phyloP scores from a whole-genome alignment of 495 filamentous ascomycete species.

The Penicillium nucicola region DNA sequence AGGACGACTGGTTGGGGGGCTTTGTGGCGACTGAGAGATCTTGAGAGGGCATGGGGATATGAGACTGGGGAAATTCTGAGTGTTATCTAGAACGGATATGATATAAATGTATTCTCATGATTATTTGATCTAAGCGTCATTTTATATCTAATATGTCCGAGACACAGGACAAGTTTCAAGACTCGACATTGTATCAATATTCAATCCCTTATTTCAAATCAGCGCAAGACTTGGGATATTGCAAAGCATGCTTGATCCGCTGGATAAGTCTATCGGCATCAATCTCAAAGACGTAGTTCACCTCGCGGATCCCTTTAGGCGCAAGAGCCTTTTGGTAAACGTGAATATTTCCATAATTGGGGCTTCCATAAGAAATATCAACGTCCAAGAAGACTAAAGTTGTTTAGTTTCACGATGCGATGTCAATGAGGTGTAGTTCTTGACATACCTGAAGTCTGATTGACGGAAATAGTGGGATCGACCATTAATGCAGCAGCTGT shows the following conservation, averaged over 20 bases:
- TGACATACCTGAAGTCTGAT: constrained; percentile 24
- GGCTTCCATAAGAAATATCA: constrained; percentile 32
- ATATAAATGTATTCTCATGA: no score
- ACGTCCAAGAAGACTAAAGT: constrained; percentile 32
- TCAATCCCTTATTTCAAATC: constrained; percentile 5
- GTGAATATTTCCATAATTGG: constrained; percentile 33
- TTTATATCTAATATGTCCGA: no score
- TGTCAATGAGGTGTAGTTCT: no score
- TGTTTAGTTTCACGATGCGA: no score
- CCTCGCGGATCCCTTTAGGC: constrained; percentile 23
- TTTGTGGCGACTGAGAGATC: constrained; percentile 36
- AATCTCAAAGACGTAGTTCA: constrained; percentile 33
- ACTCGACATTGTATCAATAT: no score
- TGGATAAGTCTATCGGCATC: constrained; percentile 28
- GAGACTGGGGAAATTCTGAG: constrained; percentile 23
- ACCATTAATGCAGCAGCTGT: constrained; percentile 38
- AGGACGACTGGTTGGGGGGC: constrained; percentile 38
- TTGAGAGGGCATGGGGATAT: constrained; percentile 41
- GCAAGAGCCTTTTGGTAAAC: constrained; percentile 32
- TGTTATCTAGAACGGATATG: constrained; percentile 12
- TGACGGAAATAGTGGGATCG: constrained; percentile 26
- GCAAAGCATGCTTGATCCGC: constrained; percentile 26
- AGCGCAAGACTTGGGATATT: constrained; percentile 26
- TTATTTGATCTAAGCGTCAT: background rate
- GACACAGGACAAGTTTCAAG: background rate